phyloP scores from a whole-genome alignment of 2,329 filamentous ascomycete genomes.

The Penicillium sp. region DNA sequence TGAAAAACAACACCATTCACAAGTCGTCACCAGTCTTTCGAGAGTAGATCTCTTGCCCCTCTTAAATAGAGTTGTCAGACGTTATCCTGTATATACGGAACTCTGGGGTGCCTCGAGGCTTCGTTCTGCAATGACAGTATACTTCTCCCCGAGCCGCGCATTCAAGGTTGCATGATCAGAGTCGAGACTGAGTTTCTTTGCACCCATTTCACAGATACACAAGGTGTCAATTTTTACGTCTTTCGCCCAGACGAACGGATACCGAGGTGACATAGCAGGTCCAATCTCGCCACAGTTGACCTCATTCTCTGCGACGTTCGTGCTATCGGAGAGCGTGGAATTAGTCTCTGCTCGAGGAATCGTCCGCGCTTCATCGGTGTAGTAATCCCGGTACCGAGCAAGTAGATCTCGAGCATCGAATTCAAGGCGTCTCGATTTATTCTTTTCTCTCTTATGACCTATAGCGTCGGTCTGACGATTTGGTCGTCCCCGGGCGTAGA shows the following conservation, averaged over 20 bases:
- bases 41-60: no score
- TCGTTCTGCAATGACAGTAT: constrained; percentile 49
- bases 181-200: constrained; percentile 59
- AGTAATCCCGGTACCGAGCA: constrained; percentile 35
- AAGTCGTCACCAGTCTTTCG: no score
- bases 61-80: no score
- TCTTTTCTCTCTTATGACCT: constrained; percentile 6
- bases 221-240: constrained; percentile 66
- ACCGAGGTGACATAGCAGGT: neutral
- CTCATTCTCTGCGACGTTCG: neutral
- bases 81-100: no score
- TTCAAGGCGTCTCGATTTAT: constrained; percentile 45
- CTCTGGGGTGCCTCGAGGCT: constrained; percentile 19
- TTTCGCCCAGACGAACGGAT: constrained; percentile 66
- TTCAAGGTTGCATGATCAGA: constrained; percentile 34
- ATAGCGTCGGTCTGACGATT: constrained; percentile 8
- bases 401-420: constrained; percentile 39
- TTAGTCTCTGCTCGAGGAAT: constrained; percentile 11
- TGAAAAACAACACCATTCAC: no score
- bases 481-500: constrained; percentile 56
- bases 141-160: constrained; percentile 52
- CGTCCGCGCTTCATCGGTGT: constrained; percentile 26
- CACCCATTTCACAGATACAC: constrained; percentile 84
- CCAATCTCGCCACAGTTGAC: neutral
- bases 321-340: neutral